These are phyloP conservation scores for Ceratorhiza oryzae-sativae DNA, from an alignment of 1,284 basidiomycete species.

Conservation along the genomic window DNA sequence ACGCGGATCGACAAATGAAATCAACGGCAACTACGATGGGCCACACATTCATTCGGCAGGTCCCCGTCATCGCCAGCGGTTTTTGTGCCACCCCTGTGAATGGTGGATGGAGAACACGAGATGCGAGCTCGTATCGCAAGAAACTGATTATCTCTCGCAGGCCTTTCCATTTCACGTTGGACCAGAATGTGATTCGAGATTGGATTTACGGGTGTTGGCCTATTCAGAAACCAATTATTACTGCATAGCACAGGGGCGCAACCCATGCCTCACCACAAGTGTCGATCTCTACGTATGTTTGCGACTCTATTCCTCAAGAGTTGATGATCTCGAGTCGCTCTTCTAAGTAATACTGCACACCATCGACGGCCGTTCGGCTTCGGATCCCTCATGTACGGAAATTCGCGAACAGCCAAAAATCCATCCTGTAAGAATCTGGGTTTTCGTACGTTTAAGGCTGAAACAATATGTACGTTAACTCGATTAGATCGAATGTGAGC, in stretches of 20 bases:
- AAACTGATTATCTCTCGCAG: neutral
- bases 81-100: slow-evolving; percentile 6
- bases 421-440: neutral
- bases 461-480: neutral
- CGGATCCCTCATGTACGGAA: neutral
- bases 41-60: slow-evolving; percentile 2
- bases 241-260: neutral
- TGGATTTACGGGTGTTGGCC: neutral
- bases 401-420: neutral
- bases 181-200: neutral
- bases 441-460: neutral
- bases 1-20: slow-evolving; percentile 10
- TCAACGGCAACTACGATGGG: slow-evolving; percentile 24
- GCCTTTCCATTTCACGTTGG: slow-evolving; percentile 18
- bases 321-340: neutral
- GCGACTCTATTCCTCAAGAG: neutral
- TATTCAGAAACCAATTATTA: slow-evolving; percentile 4
- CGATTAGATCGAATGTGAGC: neutral
- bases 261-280: neutral
- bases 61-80: slow-evolving; percentile 9
- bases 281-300: neutral
- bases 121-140: slow-evolving; percentile 5
- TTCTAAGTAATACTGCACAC: neutral
- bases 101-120: neutral
- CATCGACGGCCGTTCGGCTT: neutral